A percentile compares a stretch with the other conserved stretches of the same genome.
These are phyloP conservation scores for Hemileccinum rubropunctum DNA, from an alignment of 768 basidiomycete genomes.

Conservation along the genomic window DNA sequence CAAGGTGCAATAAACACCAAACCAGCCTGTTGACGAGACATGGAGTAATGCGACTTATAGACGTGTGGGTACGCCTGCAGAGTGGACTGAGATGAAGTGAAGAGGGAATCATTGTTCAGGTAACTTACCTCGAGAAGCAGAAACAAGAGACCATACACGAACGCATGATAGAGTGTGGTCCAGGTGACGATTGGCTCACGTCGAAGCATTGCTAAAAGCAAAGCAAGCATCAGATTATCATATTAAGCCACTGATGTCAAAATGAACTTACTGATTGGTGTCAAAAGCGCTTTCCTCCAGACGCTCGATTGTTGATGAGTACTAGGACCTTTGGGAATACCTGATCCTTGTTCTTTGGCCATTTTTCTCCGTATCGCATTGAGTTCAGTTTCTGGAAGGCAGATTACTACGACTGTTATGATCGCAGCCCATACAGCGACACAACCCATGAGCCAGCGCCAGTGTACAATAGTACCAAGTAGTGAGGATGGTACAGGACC, in stretches of 20 bases:
- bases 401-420: conserved; percentile 13
- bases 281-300: conserved; percentile 12
- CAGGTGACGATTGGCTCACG: conserved; percentile 27
- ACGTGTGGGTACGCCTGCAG: conserved; percentile 24
- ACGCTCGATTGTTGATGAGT: background rate
- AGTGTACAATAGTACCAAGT: conserved; percentile 17
- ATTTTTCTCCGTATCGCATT: conserved; percentile 17
- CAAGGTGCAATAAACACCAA: conserved; percentile 24
- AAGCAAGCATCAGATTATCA: background rate
- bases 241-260: background rate
- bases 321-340: background rate
- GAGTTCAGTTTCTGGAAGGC: conserved; percentile 23
- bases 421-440: conserved; percentile 19
- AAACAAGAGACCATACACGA: conserved; percentile 29
- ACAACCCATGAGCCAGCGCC: conserved; percentile 24
- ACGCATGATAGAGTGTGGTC: conserved; percentile 30
- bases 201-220: conserved; percentile 15
- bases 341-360: background rate
- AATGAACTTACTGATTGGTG: conserved; percentile 16
- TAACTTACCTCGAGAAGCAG: conserved; percentile 24
- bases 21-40: conserved; percentile 19
- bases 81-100: background rate
- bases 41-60: conserved; percentile 18
- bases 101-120: background rate
- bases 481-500: conserved; percentile 26